Evolutionary conservation across 495 filamentous ascomycete species (phyloP).

Genomic region (Pyrenopolyporus hunteri): DNA sequence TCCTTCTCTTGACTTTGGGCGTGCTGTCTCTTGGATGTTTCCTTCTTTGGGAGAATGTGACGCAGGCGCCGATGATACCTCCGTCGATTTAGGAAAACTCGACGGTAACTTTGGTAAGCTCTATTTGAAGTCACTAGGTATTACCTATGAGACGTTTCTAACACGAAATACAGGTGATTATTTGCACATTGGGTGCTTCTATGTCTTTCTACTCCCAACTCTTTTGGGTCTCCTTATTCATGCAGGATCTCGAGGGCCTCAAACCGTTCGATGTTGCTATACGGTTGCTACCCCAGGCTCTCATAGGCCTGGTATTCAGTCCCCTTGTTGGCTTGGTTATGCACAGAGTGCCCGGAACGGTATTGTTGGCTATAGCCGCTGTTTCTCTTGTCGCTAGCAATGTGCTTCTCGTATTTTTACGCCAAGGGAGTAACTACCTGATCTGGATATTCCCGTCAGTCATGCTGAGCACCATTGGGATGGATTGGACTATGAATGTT

Average conservation of each 20-base stretch:
- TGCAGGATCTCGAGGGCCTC: constrained; percentile 45
- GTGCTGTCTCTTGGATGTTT: constrained; percentile 58
- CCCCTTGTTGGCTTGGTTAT: constrained; percentile 45
- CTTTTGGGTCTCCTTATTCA: constrained; percentile 49
- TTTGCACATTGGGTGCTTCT: constrained; percentile 40
- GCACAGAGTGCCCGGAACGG: constrained; percentile 41
- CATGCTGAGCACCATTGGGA: constrained; percentile 45
- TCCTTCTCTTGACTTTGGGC: constrained; percentile 61
- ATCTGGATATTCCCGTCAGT: constrained; percentile 45
- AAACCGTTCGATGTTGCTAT: constrained; percentile 43
- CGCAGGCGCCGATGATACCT: constrained; percentile 42
- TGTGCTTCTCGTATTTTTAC: constrained; percentile 44
- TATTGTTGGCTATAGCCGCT: constrained; percentile 39
- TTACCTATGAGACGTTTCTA: neutral
- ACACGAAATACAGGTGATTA: constrained; percentile 30
- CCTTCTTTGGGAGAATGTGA: constrained; percentile 58
- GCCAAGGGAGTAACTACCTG: constrained; percentile 44
- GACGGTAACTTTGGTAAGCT: constrained; percentile 42
- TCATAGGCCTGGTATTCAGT: constrained; percentile 45
- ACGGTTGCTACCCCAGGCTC: constrained; percentile 44
- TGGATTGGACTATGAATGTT: constrained; percentile 50
- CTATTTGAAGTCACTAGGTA: neutral
- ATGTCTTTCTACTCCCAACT: constrained; percentile 50
- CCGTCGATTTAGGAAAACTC: constrained; percentile 44
- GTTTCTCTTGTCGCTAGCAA: constrained; percentile 41